Base-by-base conservation (phyloP, 352 stramenopile species). In the Blastocystis sp. region DNA sequence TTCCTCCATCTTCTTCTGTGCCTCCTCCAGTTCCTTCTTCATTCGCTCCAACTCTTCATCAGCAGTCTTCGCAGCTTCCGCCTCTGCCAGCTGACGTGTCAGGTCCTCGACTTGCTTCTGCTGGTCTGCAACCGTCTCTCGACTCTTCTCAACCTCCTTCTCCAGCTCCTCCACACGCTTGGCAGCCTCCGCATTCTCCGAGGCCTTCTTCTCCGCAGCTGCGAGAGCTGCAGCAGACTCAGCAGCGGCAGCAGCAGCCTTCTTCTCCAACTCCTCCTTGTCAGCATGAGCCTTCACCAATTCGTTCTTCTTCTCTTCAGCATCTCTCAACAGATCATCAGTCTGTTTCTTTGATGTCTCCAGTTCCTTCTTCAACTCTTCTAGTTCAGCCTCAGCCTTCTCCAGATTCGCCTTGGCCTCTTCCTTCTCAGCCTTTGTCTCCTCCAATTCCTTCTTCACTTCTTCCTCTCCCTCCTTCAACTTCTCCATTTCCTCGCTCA, bases 71-170 rank as follows among this genome's bases (percentile, higher is more conserved):
- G 11, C 7, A 21, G 27, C 12, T 43, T 4, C 37, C 2, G 65
- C 37, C 65, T 51, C 65, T 16, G 9, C 32, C 7, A 77, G 19
- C 37, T 77, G 65, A 52, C 21, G 37, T 12, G 24, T 54, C 29
- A 77, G 43, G 29, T 77, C 65, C n/a, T 77, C 65, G 4, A 77
- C 43, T 24, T 56, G 65, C 65, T 77, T 77, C 37, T 77, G 65
- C 37, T 77, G 65, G 21, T 52, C 37, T 1, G 51, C 43, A 42
- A 77, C n/a, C 2, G 27, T 29, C 35, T 46, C 65, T 21, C 37
- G 14, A 42, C 43, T 6, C 43, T 42, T 49, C 43, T 56, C 43
- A 27, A 77, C 24, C 7, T 54, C 21, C 37, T 77, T 49, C 59
- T 35, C 3, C 24, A 69, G 59, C 24, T 69, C 32, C 59, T 69